A percentile compares a stretch with the other conserved stretches of the same genome.
phyloP scores from a whole-genome alignment of 2,329 filamentous ascomycete genomes.

The Ilyonectria robusta region DNA sequence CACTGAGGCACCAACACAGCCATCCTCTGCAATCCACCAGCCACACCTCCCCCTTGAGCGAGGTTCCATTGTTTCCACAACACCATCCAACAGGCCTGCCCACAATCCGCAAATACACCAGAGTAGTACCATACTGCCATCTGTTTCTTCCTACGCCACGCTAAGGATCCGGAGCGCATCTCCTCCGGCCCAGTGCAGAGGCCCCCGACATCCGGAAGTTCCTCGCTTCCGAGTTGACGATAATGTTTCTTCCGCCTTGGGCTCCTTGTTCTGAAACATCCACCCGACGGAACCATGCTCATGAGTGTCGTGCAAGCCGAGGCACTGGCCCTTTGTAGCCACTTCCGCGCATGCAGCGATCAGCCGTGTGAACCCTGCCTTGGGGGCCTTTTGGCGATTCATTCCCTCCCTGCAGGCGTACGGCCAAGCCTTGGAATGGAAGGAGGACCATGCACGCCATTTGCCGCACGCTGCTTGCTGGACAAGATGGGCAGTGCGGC shows the following conservation, averaged over 20 bases:
- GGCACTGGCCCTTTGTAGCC: conserved; percentile 6
- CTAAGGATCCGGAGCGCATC: conserved; percentile 2
- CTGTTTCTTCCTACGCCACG: not conserved
- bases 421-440: conserved; percentile 8
- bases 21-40: not conserved
- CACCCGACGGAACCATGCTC: not conserved
- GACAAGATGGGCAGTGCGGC: conserved; percentile 5
- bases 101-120: not conserved
- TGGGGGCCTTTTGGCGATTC: conserved; percentile 17
- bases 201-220: not conserved
- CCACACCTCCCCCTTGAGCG: not conserved
- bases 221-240: not conserved
- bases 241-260: not conserved
- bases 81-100: not conserved
- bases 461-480: not conserved
- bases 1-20: not conserved
- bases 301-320: not conserved
- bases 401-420: not conserved
- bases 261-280: not conserved
- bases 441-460: conserved; percentile 14
- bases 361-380: conserved; percentile 5
- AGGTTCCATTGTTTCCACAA: not conserved
- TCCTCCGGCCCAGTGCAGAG: not conserved
- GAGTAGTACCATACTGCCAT: not conserved
- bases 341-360: conserved; percentile 9